Evolutionary conservation across 2,329 filamentous ascomycete species (phyloP).

Genomic region (Podosphaera leucotricha): DNA sequence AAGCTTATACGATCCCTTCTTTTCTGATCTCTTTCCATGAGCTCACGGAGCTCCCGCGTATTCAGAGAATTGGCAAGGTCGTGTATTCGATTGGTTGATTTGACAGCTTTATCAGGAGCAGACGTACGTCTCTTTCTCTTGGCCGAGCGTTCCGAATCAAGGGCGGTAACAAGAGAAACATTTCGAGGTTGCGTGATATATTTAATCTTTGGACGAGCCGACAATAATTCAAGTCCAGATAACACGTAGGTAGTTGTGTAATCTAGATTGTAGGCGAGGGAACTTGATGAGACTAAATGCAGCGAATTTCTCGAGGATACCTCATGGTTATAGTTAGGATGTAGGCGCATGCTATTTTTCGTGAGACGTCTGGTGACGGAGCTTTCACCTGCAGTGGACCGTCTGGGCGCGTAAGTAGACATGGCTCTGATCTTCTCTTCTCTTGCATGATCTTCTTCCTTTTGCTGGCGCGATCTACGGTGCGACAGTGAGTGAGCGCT

Average conservation of each 20-base stretch:
- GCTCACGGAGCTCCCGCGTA: conserved; percentile 58
- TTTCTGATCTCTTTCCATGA: conserved; percentile 75
- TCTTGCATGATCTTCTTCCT: conserved; percentile 49
- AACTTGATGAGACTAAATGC: conserved; percentile 49
- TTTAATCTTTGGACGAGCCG: conserved; percentile 63
- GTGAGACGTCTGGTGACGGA: conserved; percentile 28
- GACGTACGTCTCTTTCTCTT: conserved; percentile 29
- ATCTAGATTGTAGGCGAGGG: conserved; percentile 52
- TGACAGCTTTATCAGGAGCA: conserved; percentile 32
- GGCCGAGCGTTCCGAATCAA: conserved; percentile 19
- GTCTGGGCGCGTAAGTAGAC: conserved; percentile 34
- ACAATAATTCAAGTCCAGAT: conserved; percentile 56
- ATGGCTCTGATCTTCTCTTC: conserved; percentile 79
- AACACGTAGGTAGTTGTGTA: conserved; percentile 50
- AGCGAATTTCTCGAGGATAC: conserved; percentile 43
- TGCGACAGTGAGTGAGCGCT: conserved; percentile 34
- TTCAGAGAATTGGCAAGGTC: conserved; percentile 67
- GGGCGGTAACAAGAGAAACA: conserved; percentile 20
- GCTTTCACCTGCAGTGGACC: conserved; percentile 23
- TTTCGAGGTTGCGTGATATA: conserved; percentile 40
- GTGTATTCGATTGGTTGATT: conserved; percentile 38
- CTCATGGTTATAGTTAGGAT: not conserved
- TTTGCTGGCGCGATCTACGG: conserved; percentile 55
- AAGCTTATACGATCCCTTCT: conserved; percentile 52
- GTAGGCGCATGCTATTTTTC: conserved; percentile 14